A percentile compares a stretch with the other conserved stretches of the same genome.
Evolutionary conservation across 2,329 filamentous ascomycete species (phyloP).

Genomic region (Pestalotiopsis sp.): DNA sequence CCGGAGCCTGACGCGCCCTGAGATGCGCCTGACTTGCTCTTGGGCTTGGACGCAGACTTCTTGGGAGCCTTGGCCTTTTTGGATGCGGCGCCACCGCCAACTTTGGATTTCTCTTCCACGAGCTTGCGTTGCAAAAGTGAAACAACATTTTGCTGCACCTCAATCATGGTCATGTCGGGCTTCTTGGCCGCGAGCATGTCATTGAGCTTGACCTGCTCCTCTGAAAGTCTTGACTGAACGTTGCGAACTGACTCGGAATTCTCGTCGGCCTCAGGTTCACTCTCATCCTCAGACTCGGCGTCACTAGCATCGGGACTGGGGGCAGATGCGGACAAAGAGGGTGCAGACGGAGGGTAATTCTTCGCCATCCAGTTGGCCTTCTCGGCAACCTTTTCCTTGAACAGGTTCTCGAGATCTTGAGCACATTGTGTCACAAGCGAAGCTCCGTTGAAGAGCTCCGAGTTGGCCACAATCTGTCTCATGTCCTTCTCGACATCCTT

Average conservation of each 20-base stretch:
- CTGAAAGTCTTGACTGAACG: conserved; percentile 53
- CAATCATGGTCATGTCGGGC: conserved; percentile 54
- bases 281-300: conserved; percentile 75
- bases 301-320: conserved; percentile 67
- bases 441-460: conserved; percentile 84
- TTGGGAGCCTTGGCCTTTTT: conserved; percentile 85
- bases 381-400: conserved; percentile 73
- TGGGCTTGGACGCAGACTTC: conserved; percentile 66
- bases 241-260: conserved; percentile 54
- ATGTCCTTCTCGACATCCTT: conserved; percentile 88
- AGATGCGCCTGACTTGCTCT: conserved; percentile 47
- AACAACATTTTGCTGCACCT: conserved; percentile 64
- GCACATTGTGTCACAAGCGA: conserved; percentile 76
- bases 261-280: conserved; percentile 56
- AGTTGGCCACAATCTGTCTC: conserved; percentile 84
- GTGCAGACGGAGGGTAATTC: conserved; percentile 59
- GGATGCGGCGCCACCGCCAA: conserved; percentile 43
- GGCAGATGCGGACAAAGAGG: conserved; percentile 50
- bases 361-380: conserved; percentile 82
- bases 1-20: conserved; percentile 31
- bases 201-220: conserved; percentile 62
- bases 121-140: conserved; percentile 71
- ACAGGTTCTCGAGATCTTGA: conserved; percentile 73
- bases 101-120: conserved; percentile 69
- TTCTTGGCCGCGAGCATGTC: conserved; percentile 52